A percentile compares a stretch with the other conserved stretches of the same genome.
Conservation (phyloP, 1,139 yeast species). For the Geotrichum restrictum region DNA sequence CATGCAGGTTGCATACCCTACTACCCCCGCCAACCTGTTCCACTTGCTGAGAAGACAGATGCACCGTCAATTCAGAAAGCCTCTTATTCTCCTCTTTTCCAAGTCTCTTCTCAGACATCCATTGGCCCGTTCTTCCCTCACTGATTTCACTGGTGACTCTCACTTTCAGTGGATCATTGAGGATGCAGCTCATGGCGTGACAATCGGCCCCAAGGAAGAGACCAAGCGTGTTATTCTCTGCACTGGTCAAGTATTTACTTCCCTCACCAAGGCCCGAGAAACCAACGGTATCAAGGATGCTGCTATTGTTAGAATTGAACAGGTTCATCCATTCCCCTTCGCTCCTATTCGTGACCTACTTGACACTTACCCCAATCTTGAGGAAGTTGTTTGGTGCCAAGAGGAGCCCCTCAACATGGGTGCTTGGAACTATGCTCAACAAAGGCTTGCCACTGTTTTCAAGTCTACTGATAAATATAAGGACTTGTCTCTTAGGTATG, state of each 20-base stretch:
- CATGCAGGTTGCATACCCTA: conserved; percentile 96
- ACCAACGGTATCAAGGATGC: conserved; percentile 71
- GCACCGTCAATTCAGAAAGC: conserved; percentile 99
- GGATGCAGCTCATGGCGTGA: conserved; percentile 75
- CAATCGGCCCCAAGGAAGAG: conserved; percentile 72
- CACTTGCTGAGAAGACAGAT: conserved; percentile 97
- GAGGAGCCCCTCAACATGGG: conserved; percentile 99
- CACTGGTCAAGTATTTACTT: conserved; percentile 92
- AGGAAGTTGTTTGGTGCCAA: conserved; percentile 95
- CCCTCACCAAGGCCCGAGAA: conserved; percentile 84
- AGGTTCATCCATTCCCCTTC: conserved; percentile 98
- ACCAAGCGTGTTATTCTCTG: conserved; percentile 83
- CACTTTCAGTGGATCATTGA: conserved; percentile 95
- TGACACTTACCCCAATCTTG: conserved; percentile 72
- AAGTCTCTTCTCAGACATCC: conserved; percentile 96
- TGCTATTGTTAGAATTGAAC: conserved; percentile 87
- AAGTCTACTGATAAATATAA: conserved; percentile 67
- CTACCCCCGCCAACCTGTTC: conserved; percentile 96
- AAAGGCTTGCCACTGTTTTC: conserved; percentile 75
- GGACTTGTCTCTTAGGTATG: conserved; percentile 65
- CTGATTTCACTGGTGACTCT: conserved; percentile 86
- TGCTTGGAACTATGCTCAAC: conserved; percentile 71
- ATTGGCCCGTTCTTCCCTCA: conserved; percentile 79
- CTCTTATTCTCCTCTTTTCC: conserved; percentile 82
- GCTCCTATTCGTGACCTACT: conserved; percentile 85